Evolutionary conservation across 139 green algal genomes (phyloP).

Genomic region (Asterochloris erici): DNA sequence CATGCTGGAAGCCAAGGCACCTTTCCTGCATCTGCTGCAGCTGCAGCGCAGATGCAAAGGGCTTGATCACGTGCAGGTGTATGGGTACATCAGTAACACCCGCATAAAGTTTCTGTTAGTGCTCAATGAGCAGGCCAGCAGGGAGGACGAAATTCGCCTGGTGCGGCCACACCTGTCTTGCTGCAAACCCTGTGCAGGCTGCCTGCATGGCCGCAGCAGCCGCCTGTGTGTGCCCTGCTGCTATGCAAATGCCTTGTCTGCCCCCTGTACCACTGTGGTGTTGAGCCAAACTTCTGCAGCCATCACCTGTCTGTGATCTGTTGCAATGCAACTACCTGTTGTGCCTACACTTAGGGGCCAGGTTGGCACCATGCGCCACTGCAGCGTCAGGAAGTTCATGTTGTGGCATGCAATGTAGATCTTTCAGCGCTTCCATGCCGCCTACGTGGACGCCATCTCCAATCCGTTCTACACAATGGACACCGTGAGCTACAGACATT

Average conservation of each 20-base stretch:
- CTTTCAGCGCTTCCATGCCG: conserved; percentile 63
- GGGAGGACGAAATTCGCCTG: conserved; percentile 53
- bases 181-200: no score
- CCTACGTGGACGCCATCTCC: conserved; percentile 75
- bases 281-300: no score
- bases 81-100: conserved; percentile 76
- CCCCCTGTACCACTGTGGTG: no score
- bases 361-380: no score
- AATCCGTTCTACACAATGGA: conserved; percentile 77
- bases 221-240: no score
- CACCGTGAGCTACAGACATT: conserved; percentile 11
- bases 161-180: conserved; percentile 7
- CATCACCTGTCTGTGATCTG: neutral
- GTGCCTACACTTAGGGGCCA: no score
- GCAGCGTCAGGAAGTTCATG: no score
- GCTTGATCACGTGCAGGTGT: conserved; percentile 7
- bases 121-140: conserved; percentile 49
- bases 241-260: no score
- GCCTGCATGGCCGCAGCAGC: no score
- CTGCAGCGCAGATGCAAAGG: neutral
- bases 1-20: no score
- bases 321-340: no score
- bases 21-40: neutral
- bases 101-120: conserved; percentile 76
- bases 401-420: conserved; percentile 45